Percentiles rank a stretch among this genome's conserved stretches.
Evolutionary conservation across 2,329 filamentous ascomycete species (phyloP).

Genomic region (Tolypocladium guangdongense): DNA sequence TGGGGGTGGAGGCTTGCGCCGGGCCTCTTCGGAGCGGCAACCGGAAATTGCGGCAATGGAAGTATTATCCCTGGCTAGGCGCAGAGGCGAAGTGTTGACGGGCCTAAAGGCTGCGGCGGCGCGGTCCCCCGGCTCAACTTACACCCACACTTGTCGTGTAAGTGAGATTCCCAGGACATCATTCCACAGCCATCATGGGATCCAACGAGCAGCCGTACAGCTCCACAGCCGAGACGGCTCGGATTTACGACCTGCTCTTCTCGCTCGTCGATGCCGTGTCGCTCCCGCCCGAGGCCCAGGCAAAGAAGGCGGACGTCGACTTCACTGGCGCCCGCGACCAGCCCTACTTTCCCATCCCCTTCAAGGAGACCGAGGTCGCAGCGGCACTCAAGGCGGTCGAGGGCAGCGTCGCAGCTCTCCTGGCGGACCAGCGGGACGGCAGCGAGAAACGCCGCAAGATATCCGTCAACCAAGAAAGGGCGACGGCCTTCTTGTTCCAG

Average conservation of each 20-base stretch:
- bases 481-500: conserved; percentile 30
- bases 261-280: conserved; percentile 15
- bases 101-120: too few relatives aligned
- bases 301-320: conserved; percentile 13
- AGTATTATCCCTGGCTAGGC: too few relatives aligned
- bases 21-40: background rate
- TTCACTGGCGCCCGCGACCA: conserved; percentile 23
- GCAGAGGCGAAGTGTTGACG: too few relatives aligned
- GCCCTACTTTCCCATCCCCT: conserved; percentile 35
- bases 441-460: conserved; percentile 9
- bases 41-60: too few relatives aligned
- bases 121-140: too few relatives aligned
- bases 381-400: conserved; percentile 34
- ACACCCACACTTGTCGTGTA: background rate
- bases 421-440: conserved; percentile 16
- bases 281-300: conserved; percentile 16
- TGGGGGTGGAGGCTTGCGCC: background rate
- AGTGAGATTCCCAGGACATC: background rate
- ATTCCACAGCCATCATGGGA: conserved; percentile 3
- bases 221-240: conserved; percentile 13
- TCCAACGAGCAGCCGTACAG: conserved; percentile 8
- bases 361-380: conserved; percentile 33
- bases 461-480: conserved; percentile 25
- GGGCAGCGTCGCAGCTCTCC: conserved; percentile 18
- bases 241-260: conserved; percentile 13